Evolutionary conservation across 176 grass and related monocot species (phyloP).

Genomic region (Cenchrus fungigraminus): DNA sequence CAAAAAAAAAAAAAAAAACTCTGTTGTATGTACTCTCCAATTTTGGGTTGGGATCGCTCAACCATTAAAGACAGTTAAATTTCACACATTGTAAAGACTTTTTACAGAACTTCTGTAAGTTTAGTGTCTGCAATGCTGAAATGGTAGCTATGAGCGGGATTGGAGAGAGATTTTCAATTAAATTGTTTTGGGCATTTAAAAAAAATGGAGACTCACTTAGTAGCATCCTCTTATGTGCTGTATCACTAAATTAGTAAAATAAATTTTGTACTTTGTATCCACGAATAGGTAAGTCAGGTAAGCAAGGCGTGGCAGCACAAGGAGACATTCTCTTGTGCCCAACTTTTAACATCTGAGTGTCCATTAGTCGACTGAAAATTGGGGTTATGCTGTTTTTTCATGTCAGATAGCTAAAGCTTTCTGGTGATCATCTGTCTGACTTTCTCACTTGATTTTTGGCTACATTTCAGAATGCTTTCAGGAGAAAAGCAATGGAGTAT

Average conservation of each 20-base stretch:
- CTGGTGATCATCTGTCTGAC: neutral
- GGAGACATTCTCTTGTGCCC: neutral
- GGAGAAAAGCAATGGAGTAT: slow-evolving; percentile 83
- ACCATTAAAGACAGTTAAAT: neutral
- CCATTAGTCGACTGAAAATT: neutral
- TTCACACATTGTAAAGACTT: neutral
- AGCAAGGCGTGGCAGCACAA: neutral
- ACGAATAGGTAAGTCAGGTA: neutral
- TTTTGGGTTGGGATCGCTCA: slow-evolving; percentile 7
- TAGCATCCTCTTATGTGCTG: neutral
- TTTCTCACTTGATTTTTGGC: slow-evolving; percentile 31
- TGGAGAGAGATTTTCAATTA: neutral
- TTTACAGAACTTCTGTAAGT: neutral
- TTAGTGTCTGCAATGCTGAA: neutral
- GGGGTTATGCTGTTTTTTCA: neutral
- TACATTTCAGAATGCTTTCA: slow-evolving; percentile 73
- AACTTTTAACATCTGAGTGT: neutral
- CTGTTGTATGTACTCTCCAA: neutral
- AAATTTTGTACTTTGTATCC: neutral
- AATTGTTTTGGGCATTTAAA: neutral
- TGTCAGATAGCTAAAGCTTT: slow-evolving; percentile 24
- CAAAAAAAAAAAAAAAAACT: neutral
- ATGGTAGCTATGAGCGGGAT: neutral
- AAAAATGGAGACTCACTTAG: neutral
- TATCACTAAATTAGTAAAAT: no score